Base-by-base conservation (phyloP, 257 asterid species). In the Solanum arcanum region DNA sequence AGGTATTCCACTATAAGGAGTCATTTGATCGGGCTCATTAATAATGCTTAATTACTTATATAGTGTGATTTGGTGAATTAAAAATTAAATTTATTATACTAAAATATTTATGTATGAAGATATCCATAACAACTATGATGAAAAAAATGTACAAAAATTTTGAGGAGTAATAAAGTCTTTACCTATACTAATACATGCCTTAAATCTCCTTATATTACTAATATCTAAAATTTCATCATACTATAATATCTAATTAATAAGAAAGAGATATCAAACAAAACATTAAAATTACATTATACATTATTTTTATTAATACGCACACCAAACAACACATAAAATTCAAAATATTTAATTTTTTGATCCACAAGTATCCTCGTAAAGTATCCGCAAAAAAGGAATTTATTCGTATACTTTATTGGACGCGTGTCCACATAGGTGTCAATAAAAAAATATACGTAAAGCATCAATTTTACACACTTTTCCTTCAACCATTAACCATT, bases 81-180 rank as follows among this genome's bases (percentile, higher is more conserved):
- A 49, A 49, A 15, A 49, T 49, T 15, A 0, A 49, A 49, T 49
- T 1, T 15, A 49, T 49, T 15, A 52, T 52, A 52, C 2, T 6
- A 16, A 52, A 16, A 52, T 16, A 52, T 3, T 52, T 16, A 52
- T 16, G 3, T 1, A 52, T 52, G 16, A 52, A 2, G 23, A 52
- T 52, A 52, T 0, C 0, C n/a, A 20, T 9, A 10, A 52, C 1
- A 52, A 52, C 0, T 52, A 52, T 52, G 1, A 52, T 20, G 1
- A 52, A 39, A 39, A 39, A 52, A 2, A 52, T 52, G 3, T 52
- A 52, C 16, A 16, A 52, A 52, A 0, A 3, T 49, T 49, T 21
- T 52, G 4, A 16, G 0, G 18, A 52, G 4, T 52, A 52, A 52
- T 16, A 0, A 16, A 2, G 23, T 16, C 0, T 16, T 52, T 52